A percentile compares a stretch with the other conserved stretches of the same genome.
Evolutionary conservation across 768 basidiomycete species (phyloP).

Genomic region (Phlegmacium glaucopus): DNA sequence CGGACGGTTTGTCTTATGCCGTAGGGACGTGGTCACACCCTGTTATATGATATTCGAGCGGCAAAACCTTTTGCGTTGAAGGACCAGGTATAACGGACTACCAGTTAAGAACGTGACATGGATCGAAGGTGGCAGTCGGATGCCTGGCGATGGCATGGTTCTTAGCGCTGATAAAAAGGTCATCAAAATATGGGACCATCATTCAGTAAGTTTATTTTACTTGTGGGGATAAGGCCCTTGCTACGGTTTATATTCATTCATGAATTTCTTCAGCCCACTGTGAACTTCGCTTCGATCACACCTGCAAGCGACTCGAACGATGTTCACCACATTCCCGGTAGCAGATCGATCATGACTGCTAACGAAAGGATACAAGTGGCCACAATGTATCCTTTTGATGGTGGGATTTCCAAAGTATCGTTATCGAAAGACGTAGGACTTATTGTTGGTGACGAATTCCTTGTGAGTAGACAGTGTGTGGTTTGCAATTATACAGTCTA

Average conservation of each 20-base stretch:
- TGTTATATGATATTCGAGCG: conserved; percentile 92
- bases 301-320: conserved; percentile 89
- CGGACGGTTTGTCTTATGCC: conserved; percentile 91
- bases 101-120: conserved; percentile 75
- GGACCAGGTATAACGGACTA: conserved; percentile 99
- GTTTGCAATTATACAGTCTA: too few species aligned
- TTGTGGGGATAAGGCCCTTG: too few species aligned
- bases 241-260: too few species aligned
- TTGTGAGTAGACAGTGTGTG: too few species aligned
- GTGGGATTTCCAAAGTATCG: too few species aligned
- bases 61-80: conserved; percentile 81
- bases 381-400: too few species aligned
- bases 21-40: conserved; percentile 92
- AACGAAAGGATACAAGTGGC: conserved; percentile 98
- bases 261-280: conserved; percentile 52
- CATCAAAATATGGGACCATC: conserved; percentile 93
- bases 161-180: conserved; percentile 96
- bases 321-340: conserved; percentile 84
- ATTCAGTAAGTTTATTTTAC: conserved; percentile 51
- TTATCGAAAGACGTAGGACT: too few species aligned
- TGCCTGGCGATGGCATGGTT: too few species aligned
- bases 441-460: too few species aligned
- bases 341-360: conserved; percentile 86
- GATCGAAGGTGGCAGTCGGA: conserved; percentile 83
- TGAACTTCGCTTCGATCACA: conserved; percentile 90